Conservation (phyloP, 768 basidiomycete species). For the Tulasnella sp. region DNA sequence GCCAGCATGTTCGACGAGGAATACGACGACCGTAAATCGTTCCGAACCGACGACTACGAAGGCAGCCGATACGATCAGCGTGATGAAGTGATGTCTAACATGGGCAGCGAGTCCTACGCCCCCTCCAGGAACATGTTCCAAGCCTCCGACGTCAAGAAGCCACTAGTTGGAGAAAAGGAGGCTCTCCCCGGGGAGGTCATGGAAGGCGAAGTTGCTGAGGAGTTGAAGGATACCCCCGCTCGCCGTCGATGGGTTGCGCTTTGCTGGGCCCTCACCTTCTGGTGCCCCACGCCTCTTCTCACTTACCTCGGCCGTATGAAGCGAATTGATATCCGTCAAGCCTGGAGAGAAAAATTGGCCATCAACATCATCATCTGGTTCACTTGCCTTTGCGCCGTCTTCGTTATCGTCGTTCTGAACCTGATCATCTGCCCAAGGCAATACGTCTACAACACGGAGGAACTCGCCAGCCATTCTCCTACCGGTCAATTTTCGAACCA, state of each 20-base stretch:
- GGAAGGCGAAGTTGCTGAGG: slow-evolving; percentile 85
- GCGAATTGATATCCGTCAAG: slow-evolving; percentile 86
- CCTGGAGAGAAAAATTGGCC: slow-evolving; percentile 96
- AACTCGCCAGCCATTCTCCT: slow-evolving; percentile 70
- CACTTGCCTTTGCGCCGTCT: slow-evolving; percentile 79
- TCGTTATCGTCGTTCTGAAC: slow-evolving; percentile 88
- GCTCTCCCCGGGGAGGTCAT: slow-evolving; percentile 77
- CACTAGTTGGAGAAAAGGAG: slow-evolving; percentile 64
- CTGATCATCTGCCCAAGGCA: slow-evolving; percentile 90
- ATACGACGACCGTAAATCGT: slow-evolving; percentile 70
- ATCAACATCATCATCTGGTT: slow-evolving; percentile 97
- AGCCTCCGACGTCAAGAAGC: slow-evolving; percentile 67
- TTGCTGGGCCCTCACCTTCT: slow-evolving; percentile 88
- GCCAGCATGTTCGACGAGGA: slow-evolving; percentile 54
- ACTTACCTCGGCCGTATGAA: slow-evolving; percentile 85
- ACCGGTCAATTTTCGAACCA: slow-evolving; percentile 59
- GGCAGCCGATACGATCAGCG: slow-evolving; percentile 72
- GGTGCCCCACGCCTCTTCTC: slow-evolving; percentile 73
- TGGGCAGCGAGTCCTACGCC: slow-evolving; percentile 89
- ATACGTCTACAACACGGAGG: slow-evolving; percentile 77
- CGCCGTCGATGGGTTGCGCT: slow-evolving; percentile 83
- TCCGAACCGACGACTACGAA: slow-evolving; percentile 75
- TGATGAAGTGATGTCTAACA: slow-evolving; percentile 74
- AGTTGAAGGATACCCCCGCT: slow-evolving; percentile 75
- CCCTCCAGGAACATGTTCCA: slow-evolving; percentile 96